Evolutionary conservation across 2,329 filamentous ascomycete species (phyloP), one percentile per base, ranked within the genome.

Genomic region (Calonectria hongkongensis): DNA sequence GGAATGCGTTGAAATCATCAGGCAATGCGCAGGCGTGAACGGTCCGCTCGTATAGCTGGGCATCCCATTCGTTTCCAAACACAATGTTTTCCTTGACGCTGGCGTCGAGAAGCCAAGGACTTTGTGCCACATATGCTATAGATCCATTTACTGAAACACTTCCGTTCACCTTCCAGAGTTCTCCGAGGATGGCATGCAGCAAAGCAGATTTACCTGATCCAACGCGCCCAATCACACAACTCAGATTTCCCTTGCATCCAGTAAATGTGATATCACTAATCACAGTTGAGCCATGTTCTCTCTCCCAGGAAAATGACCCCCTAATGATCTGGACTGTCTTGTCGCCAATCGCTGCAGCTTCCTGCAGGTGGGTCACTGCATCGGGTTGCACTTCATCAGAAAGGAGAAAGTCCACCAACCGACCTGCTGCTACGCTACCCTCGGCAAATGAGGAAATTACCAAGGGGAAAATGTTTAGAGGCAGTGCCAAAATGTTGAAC

Each of bases 31-130:
- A 68, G 4, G 66, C 66, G 21, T 27, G 6, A 3, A 68, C 51
- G 1, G 51, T 45, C n/a, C n/a, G 21, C 7, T 58, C 66, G 13
- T 68, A 68, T 27, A 62, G 28, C 12, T 62, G 28, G 3, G 39
- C 25, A 30, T 68, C 51, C 36, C 33, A 68, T 6, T 21, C 27
- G 13, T 28, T 60, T 36, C 28, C 51, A 39, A 68, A 68, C 8
- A 68, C 21, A 9, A 68, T 50, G n/a, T 68, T 68, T 3, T 68
- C 51, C 41, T 47, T 63, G n/a, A 67, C 65, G 18, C 47, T 58
- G 12, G 65, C 65, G 21, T 67, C 48, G 18, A 67, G 48, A 36
- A 67, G 33, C 65, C 65, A 67, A 10, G 65, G 65, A 21, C 18
- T 41, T 30, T 67, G 65, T 7, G 65, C 33, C 43, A 58, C 65